A percentile compares a stretch with the other conserved stretches of the same genome.
Evolutionary conservation across 2,329 filamentous ascomycete species (phyloP).

Genomic region (Botrytis fabae): DNA sequence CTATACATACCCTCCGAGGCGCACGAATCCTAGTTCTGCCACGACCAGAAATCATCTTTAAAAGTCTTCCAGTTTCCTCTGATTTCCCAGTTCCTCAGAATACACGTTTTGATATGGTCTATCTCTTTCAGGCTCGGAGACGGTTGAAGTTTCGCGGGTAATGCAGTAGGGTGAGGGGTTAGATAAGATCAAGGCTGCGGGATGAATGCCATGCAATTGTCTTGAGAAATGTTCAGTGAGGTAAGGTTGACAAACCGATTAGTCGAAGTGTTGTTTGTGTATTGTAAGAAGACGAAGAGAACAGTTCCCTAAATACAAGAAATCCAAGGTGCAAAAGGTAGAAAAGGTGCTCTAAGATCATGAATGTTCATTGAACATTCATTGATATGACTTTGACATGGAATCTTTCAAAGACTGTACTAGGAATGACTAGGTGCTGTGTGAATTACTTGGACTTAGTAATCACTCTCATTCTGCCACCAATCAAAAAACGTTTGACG

Average conservation of each 20-base stretch:
- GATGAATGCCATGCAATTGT: not conserved
- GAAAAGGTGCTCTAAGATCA: not conserved
- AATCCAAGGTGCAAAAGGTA: not conserved
- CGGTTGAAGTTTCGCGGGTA: not conserved
- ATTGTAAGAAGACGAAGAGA: not conserved
- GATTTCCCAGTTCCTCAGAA: not conserved
- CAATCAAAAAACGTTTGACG: not conserved
- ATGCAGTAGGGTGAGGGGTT: constrained; percentile 1
- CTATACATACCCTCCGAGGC: constrained; percentile 61
- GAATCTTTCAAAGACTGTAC: not conserved
- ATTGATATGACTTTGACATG: too few relatives aligned
- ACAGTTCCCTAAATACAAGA: not conserved
- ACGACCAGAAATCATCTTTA: constrained; percentile 51
- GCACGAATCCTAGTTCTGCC: constrained; percentile 63
- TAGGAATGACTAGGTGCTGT: too few relatives aligned
- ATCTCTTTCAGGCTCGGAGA: not conserved
- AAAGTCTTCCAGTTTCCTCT: not conserved
- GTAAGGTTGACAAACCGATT: not conserved
- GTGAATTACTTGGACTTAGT: not conserved
- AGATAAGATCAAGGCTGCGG: constrained; percentile 21
- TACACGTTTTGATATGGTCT: not conserved
- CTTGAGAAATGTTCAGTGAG: not conserved
- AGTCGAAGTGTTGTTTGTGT: not conserved
- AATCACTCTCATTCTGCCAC: not conserved
- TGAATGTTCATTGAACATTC: not conserved